Percentiles rank a stretch among this genome's conserved stretches.
These are phyloP conservation scores for Colletotrichum chlorophyti DNA, from an alignment of 2,329 filamentous ascomycete species.

Conservation along the genomic window DNA sequence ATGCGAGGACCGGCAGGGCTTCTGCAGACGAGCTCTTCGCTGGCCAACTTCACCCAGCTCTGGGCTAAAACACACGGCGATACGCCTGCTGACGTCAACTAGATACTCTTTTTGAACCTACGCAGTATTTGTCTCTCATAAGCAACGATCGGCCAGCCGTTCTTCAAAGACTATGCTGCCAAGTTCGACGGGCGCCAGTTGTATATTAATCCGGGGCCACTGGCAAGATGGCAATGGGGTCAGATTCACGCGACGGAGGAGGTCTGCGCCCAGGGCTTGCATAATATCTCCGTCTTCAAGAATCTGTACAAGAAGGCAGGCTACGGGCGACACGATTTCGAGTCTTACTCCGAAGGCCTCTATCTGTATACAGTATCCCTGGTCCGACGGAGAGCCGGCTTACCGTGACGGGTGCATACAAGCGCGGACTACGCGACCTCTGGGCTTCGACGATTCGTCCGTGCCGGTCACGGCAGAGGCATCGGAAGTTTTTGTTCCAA, in stretches of 20 bases:
- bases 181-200: conserved; percentile 40
- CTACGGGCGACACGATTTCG: conserved; percentile 21
- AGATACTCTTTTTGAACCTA: conserved; percentile 41
- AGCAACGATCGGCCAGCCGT: conserved; percentile 44
- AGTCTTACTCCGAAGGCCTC: conserved; percentile 24
- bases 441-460: conserved; percentile 2
- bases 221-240: conserved; percentile 41
- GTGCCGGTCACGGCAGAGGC: background rate
- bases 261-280: conserved; percentile 9
- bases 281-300: conserved; percentile 19
- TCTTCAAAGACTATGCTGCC: conserved; percentile 43
- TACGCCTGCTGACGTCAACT: conserved; percentile 23
- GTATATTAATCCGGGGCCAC: conserved; percentile 42
- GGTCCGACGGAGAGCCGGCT: background rate
- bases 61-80: conserved; percentile 32
- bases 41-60: conserved; percentile 31
- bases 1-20: conserved; percentile 42
- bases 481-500: conserved; percentile 16
- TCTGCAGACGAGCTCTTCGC: conserved; percentile 8
- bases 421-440: background rate
- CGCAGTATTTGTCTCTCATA: conserved; percentile 40
- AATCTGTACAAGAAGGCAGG: conserved; percentile 24
- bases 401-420: conserved; percentile 21
- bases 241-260: conserved; percentile 19
- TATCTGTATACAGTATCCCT: conserved; percentile 28